Percentiles rank a stretch among this genome's conserved stretches.
These are phyloP conservation scores for Kodamaea suecica DNA, from an alignment of 1,139 yeast species.

Conservation along the genomic window DNA sequence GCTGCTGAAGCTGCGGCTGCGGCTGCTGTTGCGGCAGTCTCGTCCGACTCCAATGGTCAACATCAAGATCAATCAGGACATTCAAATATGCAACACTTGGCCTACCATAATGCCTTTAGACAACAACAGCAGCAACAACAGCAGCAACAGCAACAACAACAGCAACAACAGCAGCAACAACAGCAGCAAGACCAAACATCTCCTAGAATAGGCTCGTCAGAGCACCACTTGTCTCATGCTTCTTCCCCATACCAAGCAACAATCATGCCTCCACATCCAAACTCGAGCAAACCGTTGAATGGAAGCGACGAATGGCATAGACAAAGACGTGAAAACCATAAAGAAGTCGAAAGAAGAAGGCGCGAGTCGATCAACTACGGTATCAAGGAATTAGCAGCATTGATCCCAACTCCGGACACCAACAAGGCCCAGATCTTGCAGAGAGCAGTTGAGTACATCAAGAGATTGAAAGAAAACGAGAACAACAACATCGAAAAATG, in stretches of 20 bases:
- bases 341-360: constrained; percentile 95
- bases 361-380: constrained; percentile 91
- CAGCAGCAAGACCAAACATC: constrained; percentile 17
- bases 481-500: constrained; percentile 86
- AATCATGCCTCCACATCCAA: constrained; percentile 33
- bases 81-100: constrained; percentile 28
- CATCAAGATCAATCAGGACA: constrained; percentile 19
- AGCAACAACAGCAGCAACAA: constrained; percentile 10
- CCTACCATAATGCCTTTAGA: constrained; percentile 31
- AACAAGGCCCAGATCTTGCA: constrained; percentile 88
- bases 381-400: constrained; percentile 74
- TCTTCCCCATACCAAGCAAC: constrained; percentile 28
- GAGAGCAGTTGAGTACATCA: constrained; percentile 86
- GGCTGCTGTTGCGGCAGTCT: constrained; percentile 30
- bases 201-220: constrained; percentile 10
- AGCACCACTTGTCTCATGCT: constrained; percentile 9
- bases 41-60: constrained; percentile 19
- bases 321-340: constrained; percentile 84
- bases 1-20: constrained; percentile 36
- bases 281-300: constrained; percentile 48
- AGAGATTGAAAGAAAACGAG: constrained; percentile 84
- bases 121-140: constrained; percentile 21
- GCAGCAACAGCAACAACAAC: too few species aligned
- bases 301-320: constrained; percentile 88
- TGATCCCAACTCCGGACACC: constrained; percentile 85